Percentiles rank a stretch among this genome's conserved stretches.
phyloP scores from a whole-genome alignment of 208 protist species.

The Jaenimonas drosophilae region DNA sequence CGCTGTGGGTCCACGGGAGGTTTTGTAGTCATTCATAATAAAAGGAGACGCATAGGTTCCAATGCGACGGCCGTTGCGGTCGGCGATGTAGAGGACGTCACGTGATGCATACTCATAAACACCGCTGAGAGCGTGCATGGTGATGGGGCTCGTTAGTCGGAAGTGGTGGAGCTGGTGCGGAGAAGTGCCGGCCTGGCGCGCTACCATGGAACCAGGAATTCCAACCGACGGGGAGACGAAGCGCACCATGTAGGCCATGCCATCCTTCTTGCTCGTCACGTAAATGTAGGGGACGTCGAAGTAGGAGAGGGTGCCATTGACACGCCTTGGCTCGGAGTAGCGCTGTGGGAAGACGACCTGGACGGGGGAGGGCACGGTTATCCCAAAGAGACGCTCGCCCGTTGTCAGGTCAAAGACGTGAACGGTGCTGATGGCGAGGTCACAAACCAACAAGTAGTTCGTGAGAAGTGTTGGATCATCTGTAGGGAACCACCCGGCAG shows the following conservation, averaged over 20 bases:
- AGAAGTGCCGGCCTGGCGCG: conserved; percentile 15
- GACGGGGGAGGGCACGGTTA: conserved; percentile 69
- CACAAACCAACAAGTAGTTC: conserved; percentile 76
- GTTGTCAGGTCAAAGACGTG: conserved; percentile 69
- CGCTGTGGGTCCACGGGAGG: conserved; percentile 21
- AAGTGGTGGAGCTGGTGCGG: conserved; percentile 20
- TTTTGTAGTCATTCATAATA: conserved; percentile 17
- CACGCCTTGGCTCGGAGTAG: too few species aligned
- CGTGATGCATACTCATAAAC: conserved; percentile 76
- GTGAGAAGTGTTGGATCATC: conserved; percentile 24
- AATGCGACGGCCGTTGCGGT: conserved; percentile 66
- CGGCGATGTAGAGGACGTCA: conserved; percentile 62
- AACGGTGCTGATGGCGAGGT: conserved; percentile 47
- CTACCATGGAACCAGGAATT: conserved; percentile 16
- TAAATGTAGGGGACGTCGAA: conserved; percentile 61
- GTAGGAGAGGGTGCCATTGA: neutral
- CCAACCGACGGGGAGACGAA: conserved; percentile 19
- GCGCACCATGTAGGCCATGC: conserved; percentile 66
- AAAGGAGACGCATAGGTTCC: conserved; percentile 65
- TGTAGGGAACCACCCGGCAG: conserved; percentile 33
- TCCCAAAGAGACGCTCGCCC: conserved; percentile 57
- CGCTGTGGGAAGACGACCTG: conserved; percentile 72
- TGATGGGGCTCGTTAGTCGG: conserved; percentile 26
- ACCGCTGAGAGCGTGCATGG: conserved; percentile 58
- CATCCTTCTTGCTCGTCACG: conserved; percentile 86